Percentiles rank a stretch among this genome's conserved stretches.
Evolutionary conservation across 2,329 filamentous ascomycete genomes (phyloP).

Genomic region (Fusarium brevicatenulatum): DNA sequence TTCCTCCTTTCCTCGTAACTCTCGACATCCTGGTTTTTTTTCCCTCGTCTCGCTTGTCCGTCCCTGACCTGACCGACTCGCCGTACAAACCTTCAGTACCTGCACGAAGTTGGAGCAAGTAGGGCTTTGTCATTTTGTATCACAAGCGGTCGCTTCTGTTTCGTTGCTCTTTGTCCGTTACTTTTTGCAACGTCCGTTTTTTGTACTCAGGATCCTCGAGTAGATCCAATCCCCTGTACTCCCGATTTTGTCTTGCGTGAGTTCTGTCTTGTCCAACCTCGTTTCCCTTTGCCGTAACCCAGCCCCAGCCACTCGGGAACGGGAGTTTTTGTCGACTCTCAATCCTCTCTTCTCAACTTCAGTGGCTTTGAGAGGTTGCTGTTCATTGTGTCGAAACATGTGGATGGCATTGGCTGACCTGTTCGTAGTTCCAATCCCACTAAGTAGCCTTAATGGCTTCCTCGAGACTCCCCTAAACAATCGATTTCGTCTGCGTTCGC

Average conservation of each 20-base stretch:
- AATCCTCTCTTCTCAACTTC: background rate
- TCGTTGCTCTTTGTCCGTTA: constrained; percentile 30
- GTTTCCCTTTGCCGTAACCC: constrained; percentile 17
- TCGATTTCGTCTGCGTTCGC: constrained; percentile 32
- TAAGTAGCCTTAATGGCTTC: constrained; percentile 45
- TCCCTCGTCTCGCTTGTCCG: constrained; percentile 8
- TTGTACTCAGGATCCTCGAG: constrained; percentile 42
- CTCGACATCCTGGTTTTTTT: constrained; percentile 34
- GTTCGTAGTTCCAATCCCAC: constrained; percentile 24
- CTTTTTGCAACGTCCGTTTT: constrained; percentile 32
- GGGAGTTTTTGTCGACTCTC: constrained; percentile 4
- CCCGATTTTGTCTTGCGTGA: constrained; percentile 40
- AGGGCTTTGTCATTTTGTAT: constrained; percentile 25
- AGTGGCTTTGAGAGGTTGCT: background rate
- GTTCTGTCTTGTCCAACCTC: constrained; percentile 37
- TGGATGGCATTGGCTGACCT: constrained; percentile 26
- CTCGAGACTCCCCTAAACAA: constrained; percentile 43
- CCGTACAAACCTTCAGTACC: constrained; percentile 23
- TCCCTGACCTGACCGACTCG: constrained; percentile 1
- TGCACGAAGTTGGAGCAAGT: background rate
- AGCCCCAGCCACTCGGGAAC: constrained; percentile 30
- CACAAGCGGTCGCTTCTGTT: constrained; percentile 19
- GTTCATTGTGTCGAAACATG: background rate
- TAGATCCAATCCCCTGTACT: constrained; percentile 38
- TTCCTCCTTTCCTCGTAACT: constrained; percentile 29